Evolutionary conservation across 768 basidiomycete genomes (phyloP).

Genomic region (Termitomyces sp.): DNA sequence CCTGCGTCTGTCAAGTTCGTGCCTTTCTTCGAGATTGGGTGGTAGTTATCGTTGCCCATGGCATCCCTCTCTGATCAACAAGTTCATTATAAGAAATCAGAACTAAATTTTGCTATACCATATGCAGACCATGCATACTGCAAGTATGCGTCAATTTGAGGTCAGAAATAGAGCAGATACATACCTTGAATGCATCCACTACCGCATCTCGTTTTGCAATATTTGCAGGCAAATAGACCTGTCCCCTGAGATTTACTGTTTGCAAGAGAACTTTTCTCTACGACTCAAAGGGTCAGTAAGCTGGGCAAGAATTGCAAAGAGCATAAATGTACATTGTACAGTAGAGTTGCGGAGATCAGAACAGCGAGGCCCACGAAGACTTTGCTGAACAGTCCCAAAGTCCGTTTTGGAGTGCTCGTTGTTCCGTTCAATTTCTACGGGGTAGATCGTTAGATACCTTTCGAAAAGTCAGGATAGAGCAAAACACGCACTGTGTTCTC

Average conservation of each 20-base stretch:
- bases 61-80: slow-evolving; percentile 69
- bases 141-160: slow-evolving; percentile 5
- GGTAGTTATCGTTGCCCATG: slow-evolving; percentile 91
- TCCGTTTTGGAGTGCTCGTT: not conserved
- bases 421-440: not conserved
- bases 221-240: slow-evolving; percentile 37
- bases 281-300: not conserved
- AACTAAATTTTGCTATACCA: slow-evolving; percentile 27
- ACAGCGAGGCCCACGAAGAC: slow-evolving; percentile 4
- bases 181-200: slow-evolving; percentile 74
- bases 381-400: not conserved
- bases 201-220: slow-evolving; percentile 59
- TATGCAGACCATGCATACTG: slow-evolving; percentile 89
- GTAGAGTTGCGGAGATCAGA: slow-evolving; percentile 4
- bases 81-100: not conserved
- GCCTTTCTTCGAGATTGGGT: slow-evolving; percentile 72
- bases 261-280: slow-evolving; percentile 4
- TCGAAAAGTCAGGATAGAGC: not conserved
- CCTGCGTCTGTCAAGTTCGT: slow-evolving; percentile 73
- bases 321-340: slow-evolving; percentile 9
- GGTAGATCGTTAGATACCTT: not conserved
- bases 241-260: not conserved
- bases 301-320: not conserved
- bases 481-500: not conserved
- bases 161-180: slow-evolving; percentile 11